Evolutionary conservation across 148 eudicot genomes (phyloP).

Genomic region (Linanthus parryae): DNA sequence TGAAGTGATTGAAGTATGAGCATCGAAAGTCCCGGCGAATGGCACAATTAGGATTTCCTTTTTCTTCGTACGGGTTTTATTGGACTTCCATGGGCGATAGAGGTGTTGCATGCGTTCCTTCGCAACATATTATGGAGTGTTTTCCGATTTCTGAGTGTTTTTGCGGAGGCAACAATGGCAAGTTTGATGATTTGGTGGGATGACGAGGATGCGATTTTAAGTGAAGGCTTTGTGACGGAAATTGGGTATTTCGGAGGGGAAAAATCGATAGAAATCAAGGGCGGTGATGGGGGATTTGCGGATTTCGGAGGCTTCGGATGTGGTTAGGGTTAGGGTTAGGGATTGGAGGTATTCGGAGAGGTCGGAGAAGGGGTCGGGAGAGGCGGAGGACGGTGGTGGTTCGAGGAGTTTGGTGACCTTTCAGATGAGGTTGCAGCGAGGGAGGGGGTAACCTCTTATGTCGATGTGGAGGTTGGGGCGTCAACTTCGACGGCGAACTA

Average conservation of each 20-base stretch:
- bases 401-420: constrained; percentile 43
- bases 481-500: constrained; percentile 45
- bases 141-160: too few species aligned
- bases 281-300: constrained; percentile 67
- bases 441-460: constrained; percentile 58
- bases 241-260: constrained; percentile 46
- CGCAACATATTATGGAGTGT: too few species aligned
- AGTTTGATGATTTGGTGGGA: constrained; percentile 43
- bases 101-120: too few species aligned
- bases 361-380: constrained; percentile 36
- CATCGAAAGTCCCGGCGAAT: too few species aligned
- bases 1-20: too few species aligned
- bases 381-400: constrained; percentile 19
- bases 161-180: too few species aligned
- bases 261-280: constrained; percentile 56
- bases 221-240: constrained; percentile 63
- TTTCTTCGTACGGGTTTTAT: too few species aligned
- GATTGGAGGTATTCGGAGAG: constrained; percentile 35
- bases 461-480: constrained; percentile 34
- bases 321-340: constrained; percentile 46
- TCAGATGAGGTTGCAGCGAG: constrained; percentile 80
- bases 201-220: constrained; percentile 55
- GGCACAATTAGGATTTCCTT: too few species aligned
- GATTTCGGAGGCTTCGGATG: constrained; percentile 59
- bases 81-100: too few species aligned